Base-by-base conservation (phyloP, 352 stramenopile species). In the Saprolegnia parasitica region DNA sequence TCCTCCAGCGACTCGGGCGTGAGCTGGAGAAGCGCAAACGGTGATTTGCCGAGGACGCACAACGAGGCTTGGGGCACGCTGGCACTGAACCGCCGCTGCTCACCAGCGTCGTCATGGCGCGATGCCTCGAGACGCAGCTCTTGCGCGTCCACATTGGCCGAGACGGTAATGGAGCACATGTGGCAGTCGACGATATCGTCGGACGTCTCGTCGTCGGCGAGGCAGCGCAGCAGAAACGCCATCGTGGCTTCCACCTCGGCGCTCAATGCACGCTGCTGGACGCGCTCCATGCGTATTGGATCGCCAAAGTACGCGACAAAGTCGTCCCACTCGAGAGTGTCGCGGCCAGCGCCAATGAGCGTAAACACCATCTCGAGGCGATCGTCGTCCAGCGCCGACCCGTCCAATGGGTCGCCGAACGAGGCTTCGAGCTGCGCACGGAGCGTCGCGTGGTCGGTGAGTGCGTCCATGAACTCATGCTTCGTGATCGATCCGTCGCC, bases 301-400 rank as follows among this genome's bases (percentile, higher is more conserved):
- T 16, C 52, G 20, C 52, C 35, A 24, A 60, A 60, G n/a, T 60
- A 60, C 24, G 24, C 16, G 35, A 60, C 35, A 60, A 60, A 60
- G 52, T 60, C 52, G 24, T 60, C 35, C 52, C 52, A 60, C 3
- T 11, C 8, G 3, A 60, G 20, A 4, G 24, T n/a, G 16, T 35
- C 52, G 11, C 13, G 11, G 35, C 20, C 52, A 24, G 24, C 52
- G 11, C 52, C 52, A 26, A 60, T 60, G 24, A 24, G 11, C 3
- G 11, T 8, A 40, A 42, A 60, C 24, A 60, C 11, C 35, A 42
- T 15, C 9, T 60, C 13, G 11, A 60, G 35, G 13, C 24, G 24
- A 24, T 24, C 11, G 11, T 60, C 52, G 11, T 60, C 42, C 52
- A 24, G 3, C 13, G 11, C 9, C 52, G 13, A 16, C 35, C 52